A percentile compares a stretch with the other conserved stretches of the same genome.
phyloP scores from a whole-genome alignment of 768 basidiomycete species.

The Daedaleopsis sinensis region DNA sequence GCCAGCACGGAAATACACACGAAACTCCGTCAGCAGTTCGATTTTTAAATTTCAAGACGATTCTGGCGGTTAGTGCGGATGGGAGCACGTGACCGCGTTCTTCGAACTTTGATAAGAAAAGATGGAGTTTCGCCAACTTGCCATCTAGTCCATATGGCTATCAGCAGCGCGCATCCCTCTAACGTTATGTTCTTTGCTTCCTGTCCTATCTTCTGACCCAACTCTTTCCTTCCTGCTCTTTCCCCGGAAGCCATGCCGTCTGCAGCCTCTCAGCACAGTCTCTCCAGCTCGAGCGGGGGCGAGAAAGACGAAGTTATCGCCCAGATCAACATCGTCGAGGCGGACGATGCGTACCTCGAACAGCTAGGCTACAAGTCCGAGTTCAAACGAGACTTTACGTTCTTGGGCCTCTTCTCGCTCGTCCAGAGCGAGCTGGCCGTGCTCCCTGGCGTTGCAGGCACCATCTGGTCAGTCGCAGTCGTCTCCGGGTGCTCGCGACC shows the following conservation, averaged over 20 bases:
- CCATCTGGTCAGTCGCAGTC: constrained; percentile 7
- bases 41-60: neutral
- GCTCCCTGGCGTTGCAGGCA: constrained; percentile 23
- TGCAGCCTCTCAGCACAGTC: too few relatives aligned
- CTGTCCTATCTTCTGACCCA: too few relatives aligned
- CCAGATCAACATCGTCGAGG: neutral
- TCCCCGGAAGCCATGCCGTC: too few relatives aligned
- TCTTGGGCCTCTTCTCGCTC: constrained; percentile 1
- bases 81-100: neutral
- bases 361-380: constrained; percentile 52
- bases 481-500: neutral
- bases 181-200: too few relatives aligned
- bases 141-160: too few relatives aligned
- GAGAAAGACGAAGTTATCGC: too few relatives aligned
- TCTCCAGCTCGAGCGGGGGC: too few relatives aligned
- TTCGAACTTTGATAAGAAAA: neutral
- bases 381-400: constrained; percentile 31
- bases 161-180: too few relatives aligned
- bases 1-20: too few relatives aligned
- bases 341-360: constrained; percentile 43
- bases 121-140: too few relatives aligned
- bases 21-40: too few relatives aligned
- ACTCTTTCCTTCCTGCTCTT: too few relatives aligned
- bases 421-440: constrained; percentile 12
- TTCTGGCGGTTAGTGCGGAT: neutral